Conservation (phyloP, 176 grass and related monocot genomes). For the Bromus sterilis region DNA sequence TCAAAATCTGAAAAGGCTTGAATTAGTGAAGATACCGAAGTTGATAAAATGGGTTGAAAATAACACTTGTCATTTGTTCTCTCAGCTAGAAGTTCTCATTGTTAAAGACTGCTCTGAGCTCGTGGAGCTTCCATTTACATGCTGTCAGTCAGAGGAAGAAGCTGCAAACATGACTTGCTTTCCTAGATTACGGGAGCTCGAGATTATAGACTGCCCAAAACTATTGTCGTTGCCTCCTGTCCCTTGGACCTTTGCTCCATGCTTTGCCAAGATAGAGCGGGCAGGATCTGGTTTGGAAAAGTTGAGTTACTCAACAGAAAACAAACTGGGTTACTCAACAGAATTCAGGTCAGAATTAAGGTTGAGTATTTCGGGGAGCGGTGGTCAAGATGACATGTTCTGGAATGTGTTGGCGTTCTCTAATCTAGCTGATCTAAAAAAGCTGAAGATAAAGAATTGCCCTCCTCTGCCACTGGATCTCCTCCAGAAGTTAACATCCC, state of each 20-base stretch:
- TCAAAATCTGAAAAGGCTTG: background rate
- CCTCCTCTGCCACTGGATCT: background rate
- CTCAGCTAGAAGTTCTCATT: background rate
- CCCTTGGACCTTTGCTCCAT: background rate
- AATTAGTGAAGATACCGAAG: background rate
- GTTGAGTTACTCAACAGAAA: too few species aligned
- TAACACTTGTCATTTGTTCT: background rate
- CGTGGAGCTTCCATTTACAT: background rate
- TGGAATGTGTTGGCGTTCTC: background rate
- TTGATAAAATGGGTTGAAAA: background rate
- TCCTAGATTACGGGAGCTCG: background rate
- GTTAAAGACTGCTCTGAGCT: background rate
- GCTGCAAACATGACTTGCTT: background rate
- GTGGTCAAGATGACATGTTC: rapidly evolving
- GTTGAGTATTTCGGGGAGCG: background rate
- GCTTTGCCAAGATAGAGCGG: background rate
- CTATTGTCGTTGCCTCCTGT: background rate
- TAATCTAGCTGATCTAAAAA: background rate
- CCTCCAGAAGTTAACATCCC: background rate
- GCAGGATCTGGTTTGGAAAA: background rate
- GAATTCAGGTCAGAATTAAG: too few species aligned
- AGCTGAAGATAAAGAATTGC: rapidly evolving
- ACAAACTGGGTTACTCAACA: too few species aligned
- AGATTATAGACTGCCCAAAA: background rate
- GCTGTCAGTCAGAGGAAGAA: background rate